Evolutionary conservation across 305 asterid species (phyloP).

Genomic region (Rubia peregrina): DNA sequence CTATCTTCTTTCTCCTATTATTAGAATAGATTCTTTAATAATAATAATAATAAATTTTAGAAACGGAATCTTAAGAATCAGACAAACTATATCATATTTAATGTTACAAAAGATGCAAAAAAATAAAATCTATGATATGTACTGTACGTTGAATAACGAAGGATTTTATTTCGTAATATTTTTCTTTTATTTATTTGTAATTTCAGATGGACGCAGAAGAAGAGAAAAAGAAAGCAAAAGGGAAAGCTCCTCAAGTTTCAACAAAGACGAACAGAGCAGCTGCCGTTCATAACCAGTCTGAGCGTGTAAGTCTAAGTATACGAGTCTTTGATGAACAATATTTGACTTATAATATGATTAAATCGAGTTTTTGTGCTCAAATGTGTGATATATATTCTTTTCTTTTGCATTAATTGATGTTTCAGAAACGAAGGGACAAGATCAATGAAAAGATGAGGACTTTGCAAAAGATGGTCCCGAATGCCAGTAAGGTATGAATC

Average conservation of each 20-base stretch:
- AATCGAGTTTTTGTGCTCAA: not conserved
- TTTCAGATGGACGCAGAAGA: slow-evolving; percentile 36
- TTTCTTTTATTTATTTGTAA: not conserved
- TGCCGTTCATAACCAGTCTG: slow-evolving; percentile 77
- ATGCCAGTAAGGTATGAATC: slow-evolving; percentile 75
- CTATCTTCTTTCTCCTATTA: not conserved
- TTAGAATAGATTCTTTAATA: not conserved
- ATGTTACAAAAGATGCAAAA: not conserved
- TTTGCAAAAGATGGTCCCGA: slow-evolving; percentile 85
- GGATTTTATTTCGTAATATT: not conserved
- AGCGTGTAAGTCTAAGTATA: slow-evolving; percentile 51
- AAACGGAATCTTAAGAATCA: no score
- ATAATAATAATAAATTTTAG: no score
- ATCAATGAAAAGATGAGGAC: slow-evolving; percentile 84
- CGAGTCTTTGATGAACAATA: no score
- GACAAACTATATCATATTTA: no score
- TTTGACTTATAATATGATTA: not conserved
- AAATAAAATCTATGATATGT: no score
- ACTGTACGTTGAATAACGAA: no score
- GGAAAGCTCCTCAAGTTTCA: slow-evolving; percentile 38
- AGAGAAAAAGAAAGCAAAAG: slow-evolving; percentile 34
- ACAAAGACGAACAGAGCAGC: slow-evolving; percentile 75
- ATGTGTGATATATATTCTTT: not conserved
- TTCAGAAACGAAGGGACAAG: slow-evolving; percentile 84
- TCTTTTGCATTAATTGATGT: slow-evolving; percentile 1